Evolutionary conservation across 225 moss, liverwort and hornwort genomes (phyloP).

Genomic region (Straminergon stramineum): DNA sequence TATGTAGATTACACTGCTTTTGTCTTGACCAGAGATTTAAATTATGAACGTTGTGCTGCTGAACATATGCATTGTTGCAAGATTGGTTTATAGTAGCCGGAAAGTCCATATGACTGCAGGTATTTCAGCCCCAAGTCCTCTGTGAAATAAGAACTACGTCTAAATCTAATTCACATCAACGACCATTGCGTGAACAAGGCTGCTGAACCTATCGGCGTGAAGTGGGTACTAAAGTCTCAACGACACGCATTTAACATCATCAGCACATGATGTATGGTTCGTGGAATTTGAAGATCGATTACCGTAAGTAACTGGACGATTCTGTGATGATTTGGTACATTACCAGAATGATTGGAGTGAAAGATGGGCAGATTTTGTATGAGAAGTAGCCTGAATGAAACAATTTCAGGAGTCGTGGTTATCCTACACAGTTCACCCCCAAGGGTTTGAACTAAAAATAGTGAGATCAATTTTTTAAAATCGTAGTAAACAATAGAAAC

Average conservation of each 20-base stretch:
- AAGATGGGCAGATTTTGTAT: background rate
- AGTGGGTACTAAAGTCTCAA: background rate
- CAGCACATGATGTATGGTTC: slow-evolving; percentile 14
- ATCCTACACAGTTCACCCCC: background rate
- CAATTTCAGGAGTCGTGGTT: background rate
- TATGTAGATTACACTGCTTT: background rate
- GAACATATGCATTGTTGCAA: background rate
- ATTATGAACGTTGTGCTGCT: background rate
- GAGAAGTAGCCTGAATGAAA: background rate
- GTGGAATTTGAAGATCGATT: background rate
- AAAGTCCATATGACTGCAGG: background rate
- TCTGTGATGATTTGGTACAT: background rate
- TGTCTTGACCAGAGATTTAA: background rate
- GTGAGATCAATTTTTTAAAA: too few species aligned
- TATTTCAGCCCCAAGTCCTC: background rate
- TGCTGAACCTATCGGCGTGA: background rate
- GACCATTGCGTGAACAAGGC: background rate
- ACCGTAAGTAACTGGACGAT: background rate
- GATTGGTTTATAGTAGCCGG: background rate
- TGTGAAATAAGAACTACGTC: background rate
- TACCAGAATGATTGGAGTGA: background rate
- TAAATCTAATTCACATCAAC: background rate
- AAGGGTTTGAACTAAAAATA: background rate
- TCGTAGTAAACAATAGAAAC: background rate
- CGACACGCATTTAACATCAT: background rate